phyloP scores from a whole-genome alignment of 208 protist genomes.

The Leishmania braziliensis region DNA sequence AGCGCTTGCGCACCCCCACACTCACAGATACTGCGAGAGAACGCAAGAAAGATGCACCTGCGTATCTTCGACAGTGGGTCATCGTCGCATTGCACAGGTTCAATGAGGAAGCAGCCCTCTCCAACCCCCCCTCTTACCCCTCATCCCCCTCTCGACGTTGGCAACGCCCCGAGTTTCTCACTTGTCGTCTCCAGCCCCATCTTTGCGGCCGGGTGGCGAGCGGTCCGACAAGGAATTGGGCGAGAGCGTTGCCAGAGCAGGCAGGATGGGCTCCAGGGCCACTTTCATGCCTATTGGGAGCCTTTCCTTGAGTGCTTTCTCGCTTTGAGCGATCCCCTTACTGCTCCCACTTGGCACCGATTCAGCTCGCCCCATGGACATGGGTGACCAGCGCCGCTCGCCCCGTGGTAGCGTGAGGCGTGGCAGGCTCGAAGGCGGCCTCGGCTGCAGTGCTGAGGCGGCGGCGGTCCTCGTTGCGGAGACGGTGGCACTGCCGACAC shows the following conservation, averaged over 20 bases:
- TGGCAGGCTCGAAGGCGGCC: constrained; percentile 8
- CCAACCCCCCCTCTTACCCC: background rate
- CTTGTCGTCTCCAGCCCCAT: background rate
- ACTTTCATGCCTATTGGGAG: constrained; percentile 3
- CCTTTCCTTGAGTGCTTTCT: background rate
- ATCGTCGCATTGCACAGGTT: background rate
- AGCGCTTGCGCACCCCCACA: too few relatives aligned
- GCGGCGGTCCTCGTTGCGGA: background rate
- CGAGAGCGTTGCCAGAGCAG: background rate
- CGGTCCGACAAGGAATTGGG: background rate
- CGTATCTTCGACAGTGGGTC: background rate
- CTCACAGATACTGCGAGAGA: too few relatives aligned
- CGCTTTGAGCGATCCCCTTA: background rate
- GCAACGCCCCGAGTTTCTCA: background rate
- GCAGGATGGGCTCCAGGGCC: background rate
- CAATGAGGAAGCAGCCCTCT: background rate
- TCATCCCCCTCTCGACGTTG: background rate
- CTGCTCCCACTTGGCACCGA: constrained; percentile 9
- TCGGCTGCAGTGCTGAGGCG: background rate
- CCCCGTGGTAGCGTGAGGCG: constrained; percentile 8
- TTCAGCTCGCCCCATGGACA: constrained; percentile 15
- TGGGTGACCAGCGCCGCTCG: constrained; percentile 1
- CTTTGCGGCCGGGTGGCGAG: background rate
- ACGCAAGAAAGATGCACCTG: background rate
- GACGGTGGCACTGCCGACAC: background rate